Evolutionary conservation across 495 filamentous ascomycete species (phyloP), one percentile per base, ranked within the genome.

Genomic region (Choiromyces venosus): DNA sequence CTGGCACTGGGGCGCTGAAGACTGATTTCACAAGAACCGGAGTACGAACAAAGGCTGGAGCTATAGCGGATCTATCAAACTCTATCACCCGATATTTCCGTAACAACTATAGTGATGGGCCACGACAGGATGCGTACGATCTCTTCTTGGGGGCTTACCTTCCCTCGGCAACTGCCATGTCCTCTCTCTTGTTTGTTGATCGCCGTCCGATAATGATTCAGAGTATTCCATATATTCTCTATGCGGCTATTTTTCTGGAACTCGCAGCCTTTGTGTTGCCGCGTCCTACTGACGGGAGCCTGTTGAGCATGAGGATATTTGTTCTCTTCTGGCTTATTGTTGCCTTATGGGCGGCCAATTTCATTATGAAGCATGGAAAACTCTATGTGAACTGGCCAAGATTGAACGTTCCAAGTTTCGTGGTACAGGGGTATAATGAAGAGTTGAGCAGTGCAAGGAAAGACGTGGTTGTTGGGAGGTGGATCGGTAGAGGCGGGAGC

Each of bases 341-440:
- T 21, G 89, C 87, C 14, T 86, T 82, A 38, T 97, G 91, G 87
- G 88, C 87, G 71, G 83, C 89, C 52, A 85, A 87, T 69, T 99
- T 98, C 78, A 90, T 98, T 66, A 84, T 87, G 70, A 86, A 79
- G 35, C 91, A 97, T 82, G 95, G 95, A 46, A 94, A 95, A 88
- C 88, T 99, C 71, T 99, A 93, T 82, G 95, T 99, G 39, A 97
- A 96, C 84, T 99, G 95, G 95, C 95, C 95, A 19, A 97, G 96
- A 82, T 87, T 99, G 16, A 97, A 97, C 77, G 92, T 92, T 8
- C 90, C 93, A 10, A 87, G 91, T 9, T 94, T 89, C 84, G 95
- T 92, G 2, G 87, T 87, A 2, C 96, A 99, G 81, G 92, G 93
- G 14, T 95, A 93, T 77, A 90, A 94, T 74, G 94, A 98, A 80